Conservation (phyloP, 2,329 filamentous ascomycete species). For the Fusarium sp. region DNA sequence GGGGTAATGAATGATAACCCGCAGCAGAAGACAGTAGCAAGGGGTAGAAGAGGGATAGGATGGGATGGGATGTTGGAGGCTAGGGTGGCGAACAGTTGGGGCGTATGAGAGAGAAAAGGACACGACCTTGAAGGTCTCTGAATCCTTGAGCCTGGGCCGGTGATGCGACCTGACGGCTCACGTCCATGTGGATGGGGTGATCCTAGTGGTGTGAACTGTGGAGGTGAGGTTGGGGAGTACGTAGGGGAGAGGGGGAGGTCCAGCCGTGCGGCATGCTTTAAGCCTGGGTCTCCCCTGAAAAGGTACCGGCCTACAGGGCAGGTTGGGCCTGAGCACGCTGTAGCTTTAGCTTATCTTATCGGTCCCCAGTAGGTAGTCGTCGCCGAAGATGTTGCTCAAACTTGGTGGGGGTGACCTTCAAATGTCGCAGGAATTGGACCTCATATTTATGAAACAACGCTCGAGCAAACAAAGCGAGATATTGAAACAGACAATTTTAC, state of each 20-base stretch:
- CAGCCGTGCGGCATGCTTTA: constrained; percentile 18
- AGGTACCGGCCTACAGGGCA: constrained; percentile 32
- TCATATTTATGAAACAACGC: constrained; percentile 43
- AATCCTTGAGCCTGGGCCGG: constrained; percentile 18
- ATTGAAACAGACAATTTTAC: constrained; percentile 36
- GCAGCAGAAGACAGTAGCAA: constrained; percentile 27
- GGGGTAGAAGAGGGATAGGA: constrained; percentile 35
- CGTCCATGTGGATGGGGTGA: constrained; percentile 26
- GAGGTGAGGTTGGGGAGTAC: constrained; percentile 41
- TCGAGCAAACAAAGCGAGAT: constrained; percentile 26
- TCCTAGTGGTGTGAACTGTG: constrained; percentile 38
- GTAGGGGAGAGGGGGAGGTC: neutral
- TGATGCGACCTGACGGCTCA: constrained; percentile 35
- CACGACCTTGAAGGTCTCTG: constrained; percentile 22
- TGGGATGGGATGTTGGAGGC: constrained; percentile 34
- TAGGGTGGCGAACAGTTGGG: constrained; percentile 47
- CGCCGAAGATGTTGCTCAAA: neutral
- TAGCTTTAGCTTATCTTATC: constrained; percentile 44
- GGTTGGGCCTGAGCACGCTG: constrained; percentile 30
- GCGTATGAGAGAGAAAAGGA: constrained; percentile 32
- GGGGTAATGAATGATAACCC: constrained; percentile 46
- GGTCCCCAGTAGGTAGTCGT: constrained; percentile 24
- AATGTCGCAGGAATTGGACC: constrained; percentile 30
- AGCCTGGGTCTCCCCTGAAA: constrained; percentile 15
- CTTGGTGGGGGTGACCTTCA: neutral